Evolutionary conservation across 2,329 filamentous ascomycete genomes (phyloP).

Genomic region (Cercospora nicotianae): DNA sequence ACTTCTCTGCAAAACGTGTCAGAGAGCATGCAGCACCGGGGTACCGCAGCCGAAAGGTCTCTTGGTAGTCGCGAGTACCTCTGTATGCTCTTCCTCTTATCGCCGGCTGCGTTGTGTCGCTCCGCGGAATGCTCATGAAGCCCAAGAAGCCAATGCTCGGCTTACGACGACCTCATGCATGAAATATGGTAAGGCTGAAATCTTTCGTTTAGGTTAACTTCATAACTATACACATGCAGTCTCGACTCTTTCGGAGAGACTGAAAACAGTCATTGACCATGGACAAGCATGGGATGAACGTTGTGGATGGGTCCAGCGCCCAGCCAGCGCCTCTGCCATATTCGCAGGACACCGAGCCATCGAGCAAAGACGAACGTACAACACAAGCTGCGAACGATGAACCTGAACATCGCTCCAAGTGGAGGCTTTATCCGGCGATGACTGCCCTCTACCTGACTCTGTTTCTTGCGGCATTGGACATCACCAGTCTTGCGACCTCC

Average conservation of each 20-base stretch:
- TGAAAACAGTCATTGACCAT: background rate
- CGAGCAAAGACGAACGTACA: background rate
- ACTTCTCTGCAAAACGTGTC: background rate
- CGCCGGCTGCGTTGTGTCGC: background rate
- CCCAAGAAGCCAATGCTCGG: constrained; percentile 1
- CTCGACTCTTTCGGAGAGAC: background rate
- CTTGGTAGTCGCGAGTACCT: background rate
- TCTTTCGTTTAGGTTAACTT: background rate
- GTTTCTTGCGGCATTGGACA: constrained; percentile 43
- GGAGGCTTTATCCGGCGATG: background rate
- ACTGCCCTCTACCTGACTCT: constrained; percentile 1
- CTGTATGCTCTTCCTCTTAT: background rate
- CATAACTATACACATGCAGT: background rate
- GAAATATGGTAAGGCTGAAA: background rate
- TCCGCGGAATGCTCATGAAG: background rate
- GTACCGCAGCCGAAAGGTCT: background rate
- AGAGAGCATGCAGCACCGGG: background rate
- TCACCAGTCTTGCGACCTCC: constrained; percentile 66
- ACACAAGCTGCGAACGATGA: background rate
- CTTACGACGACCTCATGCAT: background rate
- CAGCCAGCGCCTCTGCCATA: background rate
- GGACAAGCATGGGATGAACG: constrained; percentile 2
- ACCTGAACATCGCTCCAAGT: background rate
- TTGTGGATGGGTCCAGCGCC: background rate
- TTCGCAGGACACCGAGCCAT: background rate